Conservation (phyloP, 352 stramenopile genomes). For the Globisporangium parvum region DNA sequence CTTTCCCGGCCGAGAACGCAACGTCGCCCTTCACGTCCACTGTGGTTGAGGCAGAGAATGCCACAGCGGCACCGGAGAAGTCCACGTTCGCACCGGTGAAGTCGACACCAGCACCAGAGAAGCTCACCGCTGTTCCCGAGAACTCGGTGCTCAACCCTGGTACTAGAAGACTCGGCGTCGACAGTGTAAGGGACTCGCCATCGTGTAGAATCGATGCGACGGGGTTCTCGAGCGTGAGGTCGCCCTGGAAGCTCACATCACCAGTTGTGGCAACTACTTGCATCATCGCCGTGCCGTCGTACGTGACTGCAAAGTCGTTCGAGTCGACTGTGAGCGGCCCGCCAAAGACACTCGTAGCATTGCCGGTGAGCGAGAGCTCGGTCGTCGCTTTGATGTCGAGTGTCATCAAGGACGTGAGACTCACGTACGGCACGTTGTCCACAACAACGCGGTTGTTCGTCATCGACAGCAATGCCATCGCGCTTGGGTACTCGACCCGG, state of each 20-base stretch:
- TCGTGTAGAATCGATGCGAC: constrained; percentile 23
- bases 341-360: constrained; percentile 18
- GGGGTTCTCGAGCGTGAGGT: constrained; percentile 17
- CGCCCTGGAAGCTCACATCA: constrained; percentile 19
- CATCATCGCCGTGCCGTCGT: constrained; percentile 8
- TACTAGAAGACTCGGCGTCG: constrained; percentile 15
- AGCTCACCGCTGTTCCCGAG: constrained; percentile 3
- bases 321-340: constrained; percentile 22
- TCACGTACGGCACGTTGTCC: constrained; percentile 27
- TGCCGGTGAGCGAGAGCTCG: constrained; percentile 28
- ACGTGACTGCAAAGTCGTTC: constrained; percentile 21
- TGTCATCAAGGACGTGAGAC: constrained; percentile 20
- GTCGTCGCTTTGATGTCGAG: constrained; percentile 25
- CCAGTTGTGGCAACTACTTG: constrained; percentile 17
- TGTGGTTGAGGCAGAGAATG: constrained; percentile 6
- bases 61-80: constrained; percentile 10
- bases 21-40: constrained; percentile 10
- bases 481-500: constrained; percentile 30
- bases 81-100: constrained; percentile 4
- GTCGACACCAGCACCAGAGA: constrained; percentile 1
- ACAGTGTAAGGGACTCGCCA: constrained; percentile 26
- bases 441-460: constrained; percentile 26
- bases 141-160: constrained; percentile 8
- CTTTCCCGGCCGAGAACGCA: constrained; percentile 3
- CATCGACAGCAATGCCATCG: constrained; percentile 21